A percentile compares a stretch with the other conserved stretches of the same genome.
phyloP scores from a whole-genome alignment of 1,284 basidiomycete genomes.

The Apiotrichum brassicae region DNA sequence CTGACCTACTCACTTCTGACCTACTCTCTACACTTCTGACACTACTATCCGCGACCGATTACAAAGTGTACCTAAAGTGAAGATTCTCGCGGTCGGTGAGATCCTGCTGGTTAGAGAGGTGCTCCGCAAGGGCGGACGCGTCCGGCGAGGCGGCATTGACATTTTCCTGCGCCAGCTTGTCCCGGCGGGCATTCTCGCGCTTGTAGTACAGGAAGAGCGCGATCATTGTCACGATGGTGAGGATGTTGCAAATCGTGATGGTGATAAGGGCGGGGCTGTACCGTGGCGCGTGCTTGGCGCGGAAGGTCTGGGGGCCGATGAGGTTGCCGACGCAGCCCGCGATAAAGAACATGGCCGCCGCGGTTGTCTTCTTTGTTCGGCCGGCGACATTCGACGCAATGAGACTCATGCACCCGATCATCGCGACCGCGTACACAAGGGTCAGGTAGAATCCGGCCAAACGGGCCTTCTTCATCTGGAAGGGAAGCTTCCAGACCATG shows the following conservation, averaged over 20 bases:
- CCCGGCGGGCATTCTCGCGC: background rate
- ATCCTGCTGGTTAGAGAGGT: constrained; percentile 47
- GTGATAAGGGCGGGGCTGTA: constrained; percentile 4
- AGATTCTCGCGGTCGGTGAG: constrained; percentile 2
- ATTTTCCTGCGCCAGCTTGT: background rate
- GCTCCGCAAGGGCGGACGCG: background rate
- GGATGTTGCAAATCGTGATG: background rate
- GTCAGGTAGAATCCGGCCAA: constrained; percentile 9
- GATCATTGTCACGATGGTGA: background rate
- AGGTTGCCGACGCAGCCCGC: constrained; percentile 8
- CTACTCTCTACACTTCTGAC: no score
- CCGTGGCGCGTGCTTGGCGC: constrained; percentile 4
- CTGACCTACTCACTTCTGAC: no score
- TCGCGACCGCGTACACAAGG: background rate
- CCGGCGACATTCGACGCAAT: constrained; percentile 14
- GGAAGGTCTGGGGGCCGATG: constrained; percentile 13
- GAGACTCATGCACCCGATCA: background rate
- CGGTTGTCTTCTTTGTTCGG: constrained; percentile 22
- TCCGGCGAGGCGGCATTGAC: background rate
- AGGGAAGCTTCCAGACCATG: constrained; percentile 16
- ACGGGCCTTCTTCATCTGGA: background rate
- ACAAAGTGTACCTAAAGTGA: background rate
- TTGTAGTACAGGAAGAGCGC: background rate
- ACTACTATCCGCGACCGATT: background rate
- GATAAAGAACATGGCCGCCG: constrained; percentile 15